Conservation (phyloP, 148 eudicot species). For the Polygonum aviculare region DNA sequence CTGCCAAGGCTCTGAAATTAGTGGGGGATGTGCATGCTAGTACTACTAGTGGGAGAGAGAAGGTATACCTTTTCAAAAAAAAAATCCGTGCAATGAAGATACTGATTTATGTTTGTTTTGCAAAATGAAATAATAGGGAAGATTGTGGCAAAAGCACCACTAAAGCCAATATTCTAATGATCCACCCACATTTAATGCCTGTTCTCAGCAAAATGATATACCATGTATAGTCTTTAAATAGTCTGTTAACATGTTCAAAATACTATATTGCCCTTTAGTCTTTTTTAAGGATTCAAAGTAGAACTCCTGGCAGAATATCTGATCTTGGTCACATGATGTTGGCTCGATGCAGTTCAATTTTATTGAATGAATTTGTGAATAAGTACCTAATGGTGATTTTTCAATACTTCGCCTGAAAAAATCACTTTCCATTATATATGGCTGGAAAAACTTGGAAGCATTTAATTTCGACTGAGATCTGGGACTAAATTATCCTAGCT, state of each 20-base stretch:
- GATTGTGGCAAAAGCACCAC: neutral
- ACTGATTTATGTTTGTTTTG: neutral
- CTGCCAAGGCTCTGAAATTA: constrained; percentile 87
- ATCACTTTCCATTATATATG: neutral
- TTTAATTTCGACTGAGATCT: neutral
- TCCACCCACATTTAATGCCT: neutral
- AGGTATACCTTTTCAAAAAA: constrained; percentile 38
- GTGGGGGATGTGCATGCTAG: constrained; percentile 98
- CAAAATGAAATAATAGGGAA: neutral
- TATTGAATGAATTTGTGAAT: neutral
- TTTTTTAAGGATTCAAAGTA: neutral
- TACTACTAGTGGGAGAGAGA: constrained; percentile 79
- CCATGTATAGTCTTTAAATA: neutral
- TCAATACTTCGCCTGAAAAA: neutral
- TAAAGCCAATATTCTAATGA: neutral
- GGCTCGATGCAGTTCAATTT: neutral
- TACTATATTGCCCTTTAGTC: neutral
- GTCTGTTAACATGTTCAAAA: too few relatives aligned
- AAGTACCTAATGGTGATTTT: neutral
- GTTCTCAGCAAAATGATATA: neutral
- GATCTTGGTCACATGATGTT: neutral
- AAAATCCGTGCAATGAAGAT: neutral
- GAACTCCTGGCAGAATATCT: neutral
- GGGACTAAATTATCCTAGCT: neutral
- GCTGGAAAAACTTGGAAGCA: neutral